These are phyloP conservation scores for Dothistroma septosporum DNA, from an alignment of 2,329 filamentous ascomycete species.

Conservation along the genomic window DNA sequence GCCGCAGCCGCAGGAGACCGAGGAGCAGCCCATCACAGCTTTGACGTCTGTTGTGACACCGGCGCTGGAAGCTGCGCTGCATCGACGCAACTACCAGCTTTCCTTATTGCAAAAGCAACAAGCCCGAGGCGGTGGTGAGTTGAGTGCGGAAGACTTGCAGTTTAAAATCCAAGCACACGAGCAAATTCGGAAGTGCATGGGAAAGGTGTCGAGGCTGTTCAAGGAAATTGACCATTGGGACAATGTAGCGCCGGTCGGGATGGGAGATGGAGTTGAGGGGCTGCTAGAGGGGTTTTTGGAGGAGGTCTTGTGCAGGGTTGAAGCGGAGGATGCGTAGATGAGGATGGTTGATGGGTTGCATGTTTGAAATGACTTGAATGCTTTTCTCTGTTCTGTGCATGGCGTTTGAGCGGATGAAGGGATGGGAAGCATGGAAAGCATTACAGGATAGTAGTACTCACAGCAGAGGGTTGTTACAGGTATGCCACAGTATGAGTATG, in stretches of 20 bases:
- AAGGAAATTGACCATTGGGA: slow-evolving; percentile 88
- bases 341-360: not conserved
- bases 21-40: slow-evolving; percentile 65
- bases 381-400: too few relatives aligned
- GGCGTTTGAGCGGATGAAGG: too few relatives aligned
- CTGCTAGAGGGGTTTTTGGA: slow-evolving; percentile 91
- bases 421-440: too few relatives aligned
- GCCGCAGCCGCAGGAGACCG: slow-evolving; percentile 29
- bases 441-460: too few relatives aligned
- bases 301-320: slow-evolving; percentile 86
- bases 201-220: slow-evolving; percentile 77
- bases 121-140: slow-evolving; percentile 27
- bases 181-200: slow-evolving; percentile 72
- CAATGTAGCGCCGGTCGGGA: slow-evolving; percentile 79
- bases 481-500: not conserved
- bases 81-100: slow-evolving; percentile 63
- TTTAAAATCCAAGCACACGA: slow-evolving; percentile 67
- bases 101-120: slow-evolving; percentile 50
- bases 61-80: slow-evolving; percentile 84
- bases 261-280: slow-evolving; percentile 84
- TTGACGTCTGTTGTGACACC: slow-evolving; percentile 89
- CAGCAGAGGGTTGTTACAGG: not conserved
- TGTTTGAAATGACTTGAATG: too few relatives aligned
- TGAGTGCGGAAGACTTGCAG: slow-evolving; percentile 36
- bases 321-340: slow-evolving; percentile 67